A percentile compares a stretch with the other conserved stretches of the same genome.
These are phyloP conservation scores for Blastobotrys ciferrii DNA, from an alignment of 1,139 yeast genomes.

Conservation along the genomic window DNA sequence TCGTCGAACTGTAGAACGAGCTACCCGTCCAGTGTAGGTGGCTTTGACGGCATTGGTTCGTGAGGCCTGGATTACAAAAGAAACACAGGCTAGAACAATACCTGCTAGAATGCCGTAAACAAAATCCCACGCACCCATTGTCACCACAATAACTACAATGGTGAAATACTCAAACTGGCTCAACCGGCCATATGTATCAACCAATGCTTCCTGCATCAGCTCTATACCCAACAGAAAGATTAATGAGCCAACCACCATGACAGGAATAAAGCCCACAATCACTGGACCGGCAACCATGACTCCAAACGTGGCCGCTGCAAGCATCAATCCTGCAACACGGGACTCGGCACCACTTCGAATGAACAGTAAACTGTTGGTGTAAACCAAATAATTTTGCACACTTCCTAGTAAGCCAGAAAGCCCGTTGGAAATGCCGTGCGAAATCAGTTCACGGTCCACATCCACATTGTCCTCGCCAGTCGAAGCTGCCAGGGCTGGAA, in stretches of 20 bases:
- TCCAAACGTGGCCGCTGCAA: constrained; percentile 75
- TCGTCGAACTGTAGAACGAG: constrained; percentile 88
- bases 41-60: constrained; percentile 79
- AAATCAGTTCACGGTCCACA: constrained; percentile 88
- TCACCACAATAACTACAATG: constrained; percentile 75
- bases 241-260: constrained; percentile 90
- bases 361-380: constrained; percentile 87
- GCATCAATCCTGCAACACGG: constrained; percentile 78
- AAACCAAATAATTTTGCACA: constrained; percentile 89
- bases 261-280: constrained; percentile 90
- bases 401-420: constrained; percentile 82
- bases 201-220: constrained; percentile 76
- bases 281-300: constrained; percentile 89
- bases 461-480: constrained; percentile 76
- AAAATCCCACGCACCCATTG: constrained; percentile 96
- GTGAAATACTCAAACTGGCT: constrained; percentile 78
- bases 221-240: constrained; percentile 90
- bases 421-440: constrained; percentile 92
- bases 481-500: constrained; percentile 93
- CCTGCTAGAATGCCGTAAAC: constrained; percentile 92
- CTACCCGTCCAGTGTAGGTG: constrained; percentile 81
- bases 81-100: constrained; percentile 83
- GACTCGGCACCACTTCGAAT: constrained; percentile 94
- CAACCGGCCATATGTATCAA: constrained; percentile 79
- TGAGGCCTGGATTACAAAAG: constrained; percentile 89